Evolutionary conservation across 2,329 filamentous ascomycete genomes (phyloP).

Genomic region (Huntiella decipiens): DNA sequence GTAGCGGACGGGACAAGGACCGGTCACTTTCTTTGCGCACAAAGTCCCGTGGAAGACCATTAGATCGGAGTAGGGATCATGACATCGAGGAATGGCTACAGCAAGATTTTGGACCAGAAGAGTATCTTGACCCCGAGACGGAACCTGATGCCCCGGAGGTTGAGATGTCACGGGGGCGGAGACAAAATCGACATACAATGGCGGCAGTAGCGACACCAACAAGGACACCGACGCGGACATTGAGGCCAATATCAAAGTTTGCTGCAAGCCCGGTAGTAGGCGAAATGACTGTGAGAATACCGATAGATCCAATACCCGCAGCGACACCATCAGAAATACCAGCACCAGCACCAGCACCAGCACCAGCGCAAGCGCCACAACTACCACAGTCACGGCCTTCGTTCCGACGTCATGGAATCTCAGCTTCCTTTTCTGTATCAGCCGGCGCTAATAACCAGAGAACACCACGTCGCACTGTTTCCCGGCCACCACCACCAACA

Average conservation of each 20-base stretch:
- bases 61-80: neutral
- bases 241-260: no score
- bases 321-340: no score
- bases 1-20: constrained; percentile 2
- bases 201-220: neutral
- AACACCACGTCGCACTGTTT: neutral
- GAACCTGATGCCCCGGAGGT: neutral
- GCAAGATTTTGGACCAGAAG: neutral
- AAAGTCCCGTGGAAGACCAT: neutral
- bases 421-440: neutral
- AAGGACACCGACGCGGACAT: neutral
- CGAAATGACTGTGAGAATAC: no score
- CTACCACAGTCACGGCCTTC: neutral
- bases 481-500: neutral
- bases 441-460: neutral
- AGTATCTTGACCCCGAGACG: neutral
- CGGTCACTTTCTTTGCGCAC: neutral
- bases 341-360: no score
- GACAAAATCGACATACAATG: neutral
- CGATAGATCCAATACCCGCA: no score
- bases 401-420: neutral
- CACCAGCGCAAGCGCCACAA: neutral
- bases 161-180: neutral
- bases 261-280: no score
- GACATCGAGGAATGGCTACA: neutral